Evolutionary conservation across 768 basidiomycete genomes (phyloP).

Genomic region (Leucosporidium creatinivorum): DNA sequence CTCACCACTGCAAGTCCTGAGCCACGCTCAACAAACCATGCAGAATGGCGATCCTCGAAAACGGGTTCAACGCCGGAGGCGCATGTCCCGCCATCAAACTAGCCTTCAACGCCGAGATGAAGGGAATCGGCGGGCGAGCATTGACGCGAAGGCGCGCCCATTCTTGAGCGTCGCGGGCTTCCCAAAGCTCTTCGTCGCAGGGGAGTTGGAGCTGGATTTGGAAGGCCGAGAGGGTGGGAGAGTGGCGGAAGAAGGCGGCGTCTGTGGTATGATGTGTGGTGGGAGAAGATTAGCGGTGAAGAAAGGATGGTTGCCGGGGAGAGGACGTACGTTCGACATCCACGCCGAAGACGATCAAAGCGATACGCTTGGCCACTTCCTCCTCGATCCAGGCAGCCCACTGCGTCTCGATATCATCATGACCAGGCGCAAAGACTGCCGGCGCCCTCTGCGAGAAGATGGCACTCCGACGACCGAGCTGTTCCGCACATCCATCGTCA

Average conservation of each 20-base stretch:
- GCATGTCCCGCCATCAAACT: constrained; percentile 29
- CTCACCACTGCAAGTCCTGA: constrained; percentile 35
- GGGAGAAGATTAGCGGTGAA: too few species aligned
- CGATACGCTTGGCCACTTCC: constrained; percentile 29
- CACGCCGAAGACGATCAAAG: constrained; percentile 28
- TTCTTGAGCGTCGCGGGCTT: constrained; percentile 27
- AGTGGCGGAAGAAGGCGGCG: constrained; percentile 76
- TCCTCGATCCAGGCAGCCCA: constrained; percentile 33
- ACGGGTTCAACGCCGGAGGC: constrained; percentile 30
- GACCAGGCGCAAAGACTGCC: constrained; percentile 10
- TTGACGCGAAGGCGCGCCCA: constrained; percentile 28
- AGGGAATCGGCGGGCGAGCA: constrained; percentile 27
- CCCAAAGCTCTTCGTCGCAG: constrained; percentile 35
- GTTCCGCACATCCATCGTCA: constrained; percentile 1
- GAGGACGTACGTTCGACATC: constrained; percentile 34
- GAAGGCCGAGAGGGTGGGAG: constrained; percentile 36
- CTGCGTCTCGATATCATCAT: constrained; percentile 17
- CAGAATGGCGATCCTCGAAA: constrained; percentile 31
- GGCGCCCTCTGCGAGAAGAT: constrained; percentile 24
- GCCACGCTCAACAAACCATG: constrained; percentile 35
- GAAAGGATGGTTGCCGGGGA: background rate
- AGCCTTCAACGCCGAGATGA: constrained; percentile 37
- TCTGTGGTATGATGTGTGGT: constrained; percentile 48
- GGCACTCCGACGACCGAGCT: constrained; percentile 24
- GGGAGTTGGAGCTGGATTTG: constrained; percentile 35